Conservation (phyloP, 352 stramenopile species). For the Phytophthora hibernalis region DNA sequence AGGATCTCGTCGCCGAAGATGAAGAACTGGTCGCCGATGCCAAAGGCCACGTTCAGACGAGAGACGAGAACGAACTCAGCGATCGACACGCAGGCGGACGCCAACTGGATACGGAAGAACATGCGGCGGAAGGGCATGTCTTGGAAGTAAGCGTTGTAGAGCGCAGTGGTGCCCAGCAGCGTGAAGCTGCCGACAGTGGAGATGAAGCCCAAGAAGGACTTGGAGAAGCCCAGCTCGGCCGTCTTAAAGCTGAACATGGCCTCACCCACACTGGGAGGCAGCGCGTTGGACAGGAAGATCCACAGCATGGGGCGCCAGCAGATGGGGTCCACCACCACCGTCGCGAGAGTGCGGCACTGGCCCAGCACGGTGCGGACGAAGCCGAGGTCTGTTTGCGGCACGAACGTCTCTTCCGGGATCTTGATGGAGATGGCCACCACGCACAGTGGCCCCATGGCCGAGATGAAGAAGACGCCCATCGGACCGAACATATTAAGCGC, state of each 20-base stretch:
- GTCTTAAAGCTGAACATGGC: constrained; percentile 90
- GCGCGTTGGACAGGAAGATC: constrained; percentile 83
- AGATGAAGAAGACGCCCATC: constrained; percentile 76
- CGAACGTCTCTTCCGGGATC: constrained; percentile 62
- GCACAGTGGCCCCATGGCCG: constrained; percentile 71
- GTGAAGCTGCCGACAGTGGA: constrained; percentile 79
- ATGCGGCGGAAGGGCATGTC: constrained; percentile 81
- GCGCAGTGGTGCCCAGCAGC: constrained; percentile 67
- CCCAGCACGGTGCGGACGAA: constrained; percentile 59
- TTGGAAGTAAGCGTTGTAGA: constrained; percentile 85
- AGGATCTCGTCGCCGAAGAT: constrained; percentile 87
- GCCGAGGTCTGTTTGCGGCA: constrained; percentile 30
- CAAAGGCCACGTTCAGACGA: constrained; percentile 65
- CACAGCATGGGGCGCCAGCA: constrained; percentile 83
- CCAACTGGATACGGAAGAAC: constrained; percentile 80
- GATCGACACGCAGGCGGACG: constrained; percentile 68
- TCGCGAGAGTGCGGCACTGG: constrained; percentile 60
- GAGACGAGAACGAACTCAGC: constrained; percentile 78
- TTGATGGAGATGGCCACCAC: constrained; percentile 69
- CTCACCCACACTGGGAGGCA: constrained; percentile 75
- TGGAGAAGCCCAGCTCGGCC: constrained; percentile 72
- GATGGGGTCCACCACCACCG: constrained; percentile 72
- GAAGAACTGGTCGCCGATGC: constrained; percentile 75
- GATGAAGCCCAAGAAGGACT: constrained; percentile 83
- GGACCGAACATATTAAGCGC: constrained; percentile 67